A percentile compares a stretch with the other conserved stretches of the same genome.
These are phyloP conservation scores for Gastrodia elata DNA, from an alignment of 106 monocot genomes.

Conservation along the genomic window DNA sequence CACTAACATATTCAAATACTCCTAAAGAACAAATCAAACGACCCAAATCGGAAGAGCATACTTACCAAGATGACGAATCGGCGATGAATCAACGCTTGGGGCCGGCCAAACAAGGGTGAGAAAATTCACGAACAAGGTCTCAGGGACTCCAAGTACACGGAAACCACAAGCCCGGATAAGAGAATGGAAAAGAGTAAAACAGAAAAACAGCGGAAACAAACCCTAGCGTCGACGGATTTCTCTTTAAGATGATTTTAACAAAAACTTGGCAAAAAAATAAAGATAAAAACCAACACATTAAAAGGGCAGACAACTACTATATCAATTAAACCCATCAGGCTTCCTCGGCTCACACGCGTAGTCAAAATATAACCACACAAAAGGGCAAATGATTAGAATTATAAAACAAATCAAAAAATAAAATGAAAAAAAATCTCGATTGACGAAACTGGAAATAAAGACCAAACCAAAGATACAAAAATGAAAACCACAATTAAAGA, in stretches of 20 bases:
- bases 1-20: slow-evolving; percentile 1
- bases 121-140: neutral
- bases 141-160: neutral
- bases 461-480: neutral
- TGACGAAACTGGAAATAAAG: neutral
- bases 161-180: neutral
- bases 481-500: slow-evolving; percentile 1
- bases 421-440: neutral
- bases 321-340: slow-evolving; percentile 7
- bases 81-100: neutral
- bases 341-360: slow-evolving; percentile 8
- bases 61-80: neutral
- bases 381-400: neutral
- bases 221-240: slow-evolving; percentile 8
- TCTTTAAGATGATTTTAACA: slow-evolving; percentile 1
- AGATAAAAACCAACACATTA: neutral
- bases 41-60: slow-evolving; percentile 10
- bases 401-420: neutral
- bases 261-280: neutral
- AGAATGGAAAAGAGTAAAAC: slow-evolving; percentile 14
- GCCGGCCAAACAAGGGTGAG: neutral
- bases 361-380: slow-evolving; percentile 2
- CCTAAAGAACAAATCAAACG: neutral
- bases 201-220: slow-evolving; percentile 10
- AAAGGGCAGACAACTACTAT: slow-evolving; percentile 6